Percentiles rank a stretch among this genome's conserved stretches.
phyloP scores from a whole-genome alignment of 148 eudicot genomes.

The Rhododendron mucronatum region DNA sequence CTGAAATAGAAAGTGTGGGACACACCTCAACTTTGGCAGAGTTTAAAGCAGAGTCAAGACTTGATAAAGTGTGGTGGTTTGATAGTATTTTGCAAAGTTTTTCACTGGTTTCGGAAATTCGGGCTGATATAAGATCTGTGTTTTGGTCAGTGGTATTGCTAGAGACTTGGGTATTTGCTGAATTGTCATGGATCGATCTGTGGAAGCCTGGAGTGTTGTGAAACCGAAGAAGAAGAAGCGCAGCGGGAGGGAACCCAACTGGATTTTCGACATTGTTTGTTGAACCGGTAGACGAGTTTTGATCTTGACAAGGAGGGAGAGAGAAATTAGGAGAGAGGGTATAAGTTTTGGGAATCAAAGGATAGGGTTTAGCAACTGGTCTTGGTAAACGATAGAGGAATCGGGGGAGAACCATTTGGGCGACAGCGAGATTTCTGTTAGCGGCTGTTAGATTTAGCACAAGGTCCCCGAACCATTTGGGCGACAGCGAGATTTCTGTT shows the following conservation, averaged over 20 bases:
- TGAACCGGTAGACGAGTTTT: background rate
- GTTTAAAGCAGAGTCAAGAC: conserved; percentile 34
- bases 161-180: conserved; percentile 1
- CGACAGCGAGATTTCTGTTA: background rate
- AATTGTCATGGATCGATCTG: conserved; percentile 30
- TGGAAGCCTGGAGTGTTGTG: background rate
- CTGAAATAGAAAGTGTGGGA: conserved; percentile 43
- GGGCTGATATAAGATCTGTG: conserved; percentile 13
- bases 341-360: background rate
- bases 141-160: conserved; percentile 11
- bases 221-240: background rate
- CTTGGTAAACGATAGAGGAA: conserved; percentile 14
- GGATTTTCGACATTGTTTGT: background rate
- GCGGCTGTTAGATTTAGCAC: no score
- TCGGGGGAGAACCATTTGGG: conserved; percentile 12
- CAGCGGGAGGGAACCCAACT: background rate
- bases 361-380: background rate
- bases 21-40: conserved; percentile 27
- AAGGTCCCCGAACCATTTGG: background rate
- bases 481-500: background rate
- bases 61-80: conserved; percentile 11
- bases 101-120: conserved; percentile 34
- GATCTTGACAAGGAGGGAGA: background rate
- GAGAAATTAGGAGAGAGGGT: background rate
- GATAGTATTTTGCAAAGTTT: conserved; percentile 46